Evolutionary conservation across 257 asterid genomes (phyloP).

Genomic region (Petunia axillaris): DNA sequence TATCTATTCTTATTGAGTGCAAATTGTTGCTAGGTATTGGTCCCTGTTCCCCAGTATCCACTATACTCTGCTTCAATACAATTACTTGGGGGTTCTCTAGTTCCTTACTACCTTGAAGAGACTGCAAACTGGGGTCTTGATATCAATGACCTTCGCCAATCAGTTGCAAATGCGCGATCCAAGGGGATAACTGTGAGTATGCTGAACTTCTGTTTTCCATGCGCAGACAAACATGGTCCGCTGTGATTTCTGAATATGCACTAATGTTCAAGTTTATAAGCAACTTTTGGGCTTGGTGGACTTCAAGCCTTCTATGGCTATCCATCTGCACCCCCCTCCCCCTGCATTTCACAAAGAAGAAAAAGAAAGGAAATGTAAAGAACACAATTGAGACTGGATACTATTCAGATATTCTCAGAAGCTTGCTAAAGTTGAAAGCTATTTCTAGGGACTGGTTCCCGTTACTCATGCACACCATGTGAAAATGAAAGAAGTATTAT

Average conservation of each 20-base stretch:
- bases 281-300: neutral
- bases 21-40: constrained; percentile 61
- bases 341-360: neutral
- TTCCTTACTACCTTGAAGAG: constrained; percentile 96
- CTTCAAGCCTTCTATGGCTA: neutral
- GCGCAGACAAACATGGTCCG: neutral
- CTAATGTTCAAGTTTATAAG: neutral
- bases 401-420: neutral
- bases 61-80: constrained; percentile 94
- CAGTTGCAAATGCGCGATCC: constrained; percentile 84
- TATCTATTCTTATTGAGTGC: constrained; percentile 21
- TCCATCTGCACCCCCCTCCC: neutral
- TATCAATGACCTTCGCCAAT: constrained; percentile 71
- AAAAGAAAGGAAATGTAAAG: neutral
- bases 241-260: constrained; percentile 13
- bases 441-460: neutral
- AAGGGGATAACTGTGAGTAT: constrained; percentile 81
- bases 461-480: neutral
- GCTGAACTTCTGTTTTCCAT: constrained; percentile 8
- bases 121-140: constrained; percentile 99
- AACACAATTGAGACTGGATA: neutral
- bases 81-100: constrained; percentile 84
- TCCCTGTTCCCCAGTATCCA: constrained; percentile 99
- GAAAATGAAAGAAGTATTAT: neutral
- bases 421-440: neutral